These are phyloP conservation scores for Rhizopus sp. DNA, from an alignment of 371 early-diverging fungal species.

Conservation along the genomic window DNA sequence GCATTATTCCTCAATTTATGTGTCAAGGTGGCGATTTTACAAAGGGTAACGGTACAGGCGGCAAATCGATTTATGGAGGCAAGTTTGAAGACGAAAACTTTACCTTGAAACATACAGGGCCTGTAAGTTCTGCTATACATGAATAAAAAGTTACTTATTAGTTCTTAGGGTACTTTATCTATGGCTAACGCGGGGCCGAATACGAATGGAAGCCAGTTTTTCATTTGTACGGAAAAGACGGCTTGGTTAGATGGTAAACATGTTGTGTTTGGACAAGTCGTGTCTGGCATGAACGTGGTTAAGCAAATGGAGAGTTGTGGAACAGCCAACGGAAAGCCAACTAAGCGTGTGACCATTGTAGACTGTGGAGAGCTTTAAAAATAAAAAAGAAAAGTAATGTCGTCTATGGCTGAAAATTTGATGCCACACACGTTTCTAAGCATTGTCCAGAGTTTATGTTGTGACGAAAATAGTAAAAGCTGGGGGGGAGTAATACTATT, in stretches of 20 bases:
- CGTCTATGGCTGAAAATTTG: background rate
- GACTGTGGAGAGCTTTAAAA: conserved; percentile 64
- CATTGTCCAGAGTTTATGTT: conserved; percentile 55
- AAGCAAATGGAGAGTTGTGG: conserved; percentile 72
- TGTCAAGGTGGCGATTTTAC: conserved; percentile 98
- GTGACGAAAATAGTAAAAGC: conserved; percentile 71
- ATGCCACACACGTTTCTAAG: too few species aligned
- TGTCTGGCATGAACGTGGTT: conserved; percentile 76
- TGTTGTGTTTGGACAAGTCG: conserved; percentile 96
- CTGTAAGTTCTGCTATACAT: conserved; percentile 50
- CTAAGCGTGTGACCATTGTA: conserved; percentile 58
- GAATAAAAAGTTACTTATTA: background rate
- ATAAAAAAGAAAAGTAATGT: background rate
- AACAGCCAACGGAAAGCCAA: conserved; percentile 57
- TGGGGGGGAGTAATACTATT: conserved; percentile 38
- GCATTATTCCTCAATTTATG: conserved; percentile 94
- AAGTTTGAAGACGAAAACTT: conserved; percentile 98
- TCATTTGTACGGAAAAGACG: conserved; percentile 83
- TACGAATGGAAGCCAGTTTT: conserved; percentile 98
- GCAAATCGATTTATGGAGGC: conserved; percentile 91
- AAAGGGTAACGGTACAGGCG: conserved; percentile 92
- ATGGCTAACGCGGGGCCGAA: conserved; percentile 95
- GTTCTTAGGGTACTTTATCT: conserved; percentile 62
- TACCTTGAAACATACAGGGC: conserved; percentile 83
- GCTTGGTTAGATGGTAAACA: conserved; percentile 97